Conservation (phyloP, 345 rosid species). For the Gossypium turneri region DNA sequence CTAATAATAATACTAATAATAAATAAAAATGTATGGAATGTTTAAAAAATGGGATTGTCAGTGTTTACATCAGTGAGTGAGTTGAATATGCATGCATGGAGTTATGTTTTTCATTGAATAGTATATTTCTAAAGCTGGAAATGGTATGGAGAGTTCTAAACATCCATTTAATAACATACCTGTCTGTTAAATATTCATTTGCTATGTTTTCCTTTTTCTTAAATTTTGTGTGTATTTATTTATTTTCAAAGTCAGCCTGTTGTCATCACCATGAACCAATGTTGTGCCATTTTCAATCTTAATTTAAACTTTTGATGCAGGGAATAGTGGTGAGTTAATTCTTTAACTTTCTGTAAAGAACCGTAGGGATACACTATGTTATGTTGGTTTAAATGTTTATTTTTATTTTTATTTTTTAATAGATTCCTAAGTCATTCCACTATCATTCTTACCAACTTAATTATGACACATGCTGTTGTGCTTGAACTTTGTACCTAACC, state of each 20-base stretch:
- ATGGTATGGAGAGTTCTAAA: constrained; percentile 15
- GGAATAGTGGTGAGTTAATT: constrained; percentile 24
- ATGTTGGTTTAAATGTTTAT: constrained; percentile 23
- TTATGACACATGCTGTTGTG: background rate
- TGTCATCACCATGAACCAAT: constrained; percentile 22
- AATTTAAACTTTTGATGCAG: constrained; percentile 7
- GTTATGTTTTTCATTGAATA: background rate
- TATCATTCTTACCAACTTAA: background rate
- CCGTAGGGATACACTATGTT: constrained; percentile 27
- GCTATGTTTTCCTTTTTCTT: constrained; percentile 8
- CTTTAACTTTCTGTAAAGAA: constrained; percentile 7
- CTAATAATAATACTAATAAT: background rate
- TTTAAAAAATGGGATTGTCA: background rate
- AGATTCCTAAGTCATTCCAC: constrained; percentile 13
- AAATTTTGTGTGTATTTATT: background rate
- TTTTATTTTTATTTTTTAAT: background rate
- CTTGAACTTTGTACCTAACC: background rate
- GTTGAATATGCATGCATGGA: background rate
- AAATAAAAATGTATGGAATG: too few species aligned
- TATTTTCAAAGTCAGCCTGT: constrained; percentile 19
- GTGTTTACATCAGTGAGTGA: background rate
- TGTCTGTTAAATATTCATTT: background rate
- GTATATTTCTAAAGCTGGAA: background rate
- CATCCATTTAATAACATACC: background rate
- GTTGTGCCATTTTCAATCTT: constrained; percentile 4